These are phyloP conservation scores for Tagetes erecta DNA, from an alignment of 129 eudicot species.

Conservation along the genomic window DNA sequence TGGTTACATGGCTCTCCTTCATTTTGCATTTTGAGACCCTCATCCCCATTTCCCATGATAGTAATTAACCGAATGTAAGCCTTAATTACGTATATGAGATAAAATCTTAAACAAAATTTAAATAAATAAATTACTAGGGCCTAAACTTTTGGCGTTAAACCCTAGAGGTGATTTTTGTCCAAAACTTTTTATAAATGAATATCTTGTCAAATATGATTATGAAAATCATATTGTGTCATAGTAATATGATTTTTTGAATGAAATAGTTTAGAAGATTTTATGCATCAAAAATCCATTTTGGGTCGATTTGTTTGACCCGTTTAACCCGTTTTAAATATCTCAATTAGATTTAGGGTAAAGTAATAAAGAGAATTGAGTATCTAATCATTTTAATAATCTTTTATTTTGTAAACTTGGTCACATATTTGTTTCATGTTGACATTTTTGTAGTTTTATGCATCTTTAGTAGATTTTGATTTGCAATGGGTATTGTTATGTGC, in stretches of 20 bases:
- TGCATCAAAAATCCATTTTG: neutral
- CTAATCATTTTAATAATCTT: neutral
- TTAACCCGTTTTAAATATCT: neutral
- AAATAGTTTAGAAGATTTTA: neutral
- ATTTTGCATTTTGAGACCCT: neutral
- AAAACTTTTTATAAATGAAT: too few species aligned
- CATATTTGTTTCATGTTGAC: conserved; percentile 2
- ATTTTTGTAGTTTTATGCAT: neutral
- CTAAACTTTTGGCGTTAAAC: neutral
- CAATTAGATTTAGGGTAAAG: conserved; percentile 1
- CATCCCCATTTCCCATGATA: neutral
- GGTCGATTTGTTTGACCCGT: neutral
- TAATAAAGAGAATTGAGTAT: neutral
- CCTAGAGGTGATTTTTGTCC: neutral
- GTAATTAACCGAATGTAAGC: neutral
- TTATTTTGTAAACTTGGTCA: neutral
- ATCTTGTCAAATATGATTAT: neutral
- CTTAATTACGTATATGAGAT: neutral
- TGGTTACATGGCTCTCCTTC: neutral
- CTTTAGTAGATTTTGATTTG: neutral
- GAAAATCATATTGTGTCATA: neutral
- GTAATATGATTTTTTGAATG: neutral
- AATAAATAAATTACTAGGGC: neutral
- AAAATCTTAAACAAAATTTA: too few species aligned
- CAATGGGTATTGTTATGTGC: conserved; percentile 26